Evolutionary conservation across 192 early-diverging fungal genomes (phyloP).

Genomic region (Umbelopsis vinacea): DNA sequence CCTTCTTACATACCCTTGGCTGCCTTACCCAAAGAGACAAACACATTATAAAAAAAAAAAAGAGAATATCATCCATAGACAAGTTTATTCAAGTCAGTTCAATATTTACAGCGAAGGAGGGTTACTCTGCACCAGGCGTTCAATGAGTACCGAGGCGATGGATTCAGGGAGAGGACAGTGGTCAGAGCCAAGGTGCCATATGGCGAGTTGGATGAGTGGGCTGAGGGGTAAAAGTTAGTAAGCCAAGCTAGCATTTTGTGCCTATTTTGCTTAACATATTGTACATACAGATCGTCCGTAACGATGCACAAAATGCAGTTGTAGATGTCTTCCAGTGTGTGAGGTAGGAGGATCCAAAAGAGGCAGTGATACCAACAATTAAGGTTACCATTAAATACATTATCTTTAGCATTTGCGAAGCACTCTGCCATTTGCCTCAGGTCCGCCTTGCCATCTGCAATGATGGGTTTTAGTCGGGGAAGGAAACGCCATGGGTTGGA

Average conservation of each 20-base stretch:
- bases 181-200: not conserved
- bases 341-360: slow-evolving; percentile 7
- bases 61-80: too few relatives aligned
- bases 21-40: too few relatives aligned
- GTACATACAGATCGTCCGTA: not conserved
- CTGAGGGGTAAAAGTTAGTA: not conserved
- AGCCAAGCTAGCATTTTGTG: not conserved
- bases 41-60: too few relatives aligned
- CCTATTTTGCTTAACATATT: not conserved
- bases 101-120: not conserved
- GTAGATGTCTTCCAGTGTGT: not conserved
- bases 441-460: not conserved
- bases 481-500: too few relatives aligned
- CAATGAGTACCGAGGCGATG: not conserved
- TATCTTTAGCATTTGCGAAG: slow-evolving; percentile 7
- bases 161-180: not conserved
- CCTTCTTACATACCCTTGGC: too few relatives aligned
- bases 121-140: not conserved
- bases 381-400: slow-evolving; percentile 21
- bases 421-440: not conserved
- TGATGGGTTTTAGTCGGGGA: too few relatives aligned
- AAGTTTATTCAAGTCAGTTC: too few relatives aligned
- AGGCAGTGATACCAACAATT: slow-evolving; percentile 22
- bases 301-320: not conserved
- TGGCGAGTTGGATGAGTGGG: not conserved